Evolutionary conservation across 805 yeast genomes (phyloP).

Genomic region (Pichia gijzeniarum): DNA sequence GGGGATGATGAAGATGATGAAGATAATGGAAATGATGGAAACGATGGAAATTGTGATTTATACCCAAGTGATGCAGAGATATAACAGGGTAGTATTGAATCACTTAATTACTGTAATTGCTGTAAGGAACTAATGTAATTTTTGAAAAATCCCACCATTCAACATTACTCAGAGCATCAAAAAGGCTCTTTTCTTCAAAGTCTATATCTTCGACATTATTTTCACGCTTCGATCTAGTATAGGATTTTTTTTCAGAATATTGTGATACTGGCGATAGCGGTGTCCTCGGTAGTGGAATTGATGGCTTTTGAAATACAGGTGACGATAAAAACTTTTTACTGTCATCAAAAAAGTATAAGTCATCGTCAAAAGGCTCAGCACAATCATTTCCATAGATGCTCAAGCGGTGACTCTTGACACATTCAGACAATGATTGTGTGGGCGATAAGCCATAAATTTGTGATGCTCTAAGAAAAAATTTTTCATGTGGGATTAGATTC

Average conservation of each 20-base stretch:
- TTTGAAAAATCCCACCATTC: conserved; percentile 11
- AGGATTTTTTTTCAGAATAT: no score
- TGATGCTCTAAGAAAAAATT: conserved; percentile 1
- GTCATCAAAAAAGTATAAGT: background rate
- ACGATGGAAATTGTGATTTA: conserved; percentile 1
- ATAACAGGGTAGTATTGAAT: background rate
- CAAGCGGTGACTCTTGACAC: background rate
- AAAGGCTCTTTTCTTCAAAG: conserved; percentile 9
- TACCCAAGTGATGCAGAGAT: conserved; percentile 3
- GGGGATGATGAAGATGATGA: conserved; percentile 6
- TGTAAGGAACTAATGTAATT: conserved; percentile 4
- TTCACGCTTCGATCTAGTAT: no score
- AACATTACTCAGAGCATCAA: conserved; percentile 11
- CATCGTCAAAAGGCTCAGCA: background rate
- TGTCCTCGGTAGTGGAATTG: background rate
- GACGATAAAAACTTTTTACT: background rate
- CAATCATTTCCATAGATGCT: background rate
- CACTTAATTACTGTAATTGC: conserved; percentile 1
- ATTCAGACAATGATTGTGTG: background rate
- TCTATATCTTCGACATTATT: background rate
- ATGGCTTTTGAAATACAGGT: background rate
- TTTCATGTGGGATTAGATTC: background rate
- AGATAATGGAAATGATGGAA: conserved; percentile 3
- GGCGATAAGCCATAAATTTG: conserved; percentile 3
- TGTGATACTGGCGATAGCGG: background rate